Percentiles rank a stretch among this genome's conserved stretches.
These are phyloP conservation scores for Cladosporium halotolerans DNA, from an alignment of 2,329 filamentous ascomycete genomes.

Conservation along the genomic window DNA sequence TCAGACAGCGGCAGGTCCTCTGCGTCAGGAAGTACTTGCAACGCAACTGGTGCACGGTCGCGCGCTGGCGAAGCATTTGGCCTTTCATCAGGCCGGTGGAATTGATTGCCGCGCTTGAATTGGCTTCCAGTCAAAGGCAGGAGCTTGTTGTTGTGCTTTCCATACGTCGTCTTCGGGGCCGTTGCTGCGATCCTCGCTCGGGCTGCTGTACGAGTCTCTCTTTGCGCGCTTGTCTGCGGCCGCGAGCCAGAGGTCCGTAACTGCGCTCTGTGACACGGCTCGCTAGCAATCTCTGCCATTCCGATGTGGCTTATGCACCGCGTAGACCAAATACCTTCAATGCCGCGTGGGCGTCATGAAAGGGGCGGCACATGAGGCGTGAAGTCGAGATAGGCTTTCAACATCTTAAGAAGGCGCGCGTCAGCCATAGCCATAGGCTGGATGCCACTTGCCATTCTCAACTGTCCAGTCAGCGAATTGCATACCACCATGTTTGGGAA, in stretches of 20 bases:
- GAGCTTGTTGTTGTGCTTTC: slow-evolving; percentile 15
- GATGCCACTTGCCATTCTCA: neutral
- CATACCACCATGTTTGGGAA: too few species aligned
- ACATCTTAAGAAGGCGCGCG: slow-evolving; percentile 1
- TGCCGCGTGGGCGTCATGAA: too few species aligned
- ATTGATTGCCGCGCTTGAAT: slow-evolving; percentile 13
- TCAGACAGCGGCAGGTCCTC: slow-evolving; percentile 28
- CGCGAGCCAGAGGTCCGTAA: neutral
- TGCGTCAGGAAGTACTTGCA: slow-evolving; percentile 13
- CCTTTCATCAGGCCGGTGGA: too few species aligned
- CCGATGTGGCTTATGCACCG: neutral
- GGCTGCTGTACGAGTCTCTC: neutral
- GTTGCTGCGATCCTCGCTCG: neutral
- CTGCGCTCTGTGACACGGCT: too few species aligned
- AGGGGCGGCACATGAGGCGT: neutral
- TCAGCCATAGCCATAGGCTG: neutral
- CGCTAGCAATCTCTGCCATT: neutral
- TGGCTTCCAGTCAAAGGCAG: slow-evolving; percentile 20
- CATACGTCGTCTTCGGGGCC: slow-evolving; percentile 17
- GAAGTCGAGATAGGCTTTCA: neutral
- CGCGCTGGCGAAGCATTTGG: too few species aligned
- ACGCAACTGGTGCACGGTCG: too few species aligned
- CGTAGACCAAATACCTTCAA: neutral
- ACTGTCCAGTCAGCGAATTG: too few species aligned
- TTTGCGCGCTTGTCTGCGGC: neutral